phyloP scores from a whole-genome alignment of 768 basidiomycete species.

The Mycena sanguinolenta region DNA sequence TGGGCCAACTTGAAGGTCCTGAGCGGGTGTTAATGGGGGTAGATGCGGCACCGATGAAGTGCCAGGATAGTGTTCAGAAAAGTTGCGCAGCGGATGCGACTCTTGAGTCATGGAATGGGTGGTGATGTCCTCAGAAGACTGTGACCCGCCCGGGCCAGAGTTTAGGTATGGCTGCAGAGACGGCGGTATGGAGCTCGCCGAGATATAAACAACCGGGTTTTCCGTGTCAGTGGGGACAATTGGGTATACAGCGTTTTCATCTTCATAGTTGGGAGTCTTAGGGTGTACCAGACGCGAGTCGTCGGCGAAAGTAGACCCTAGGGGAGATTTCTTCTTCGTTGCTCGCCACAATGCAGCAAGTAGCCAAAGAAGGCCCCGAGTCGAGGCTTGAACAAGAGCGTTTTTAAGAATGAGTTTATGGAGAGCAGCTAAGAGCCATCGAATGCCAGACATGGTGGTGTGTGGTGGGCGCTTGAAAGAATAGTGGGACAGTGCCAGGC shows the following conservation, averaged over 20 bases:
- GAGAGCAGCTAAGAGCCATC: too few relatives aligned
- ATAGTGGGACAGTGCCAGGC: too few relatives aligned
- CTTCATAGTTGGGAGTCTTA: too few relatives aligned
- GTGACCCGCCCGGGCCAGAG: constrained; percentile 38
- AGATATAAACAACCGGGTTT: constrained; percentile 18
- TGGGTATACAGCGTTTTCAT: too few relatives aligned
- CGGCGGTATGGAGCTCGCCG: constrained; percentile 31
- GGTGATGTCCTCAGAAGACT: constrained; percentile 41
- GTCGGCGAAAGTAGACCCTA: neutral
- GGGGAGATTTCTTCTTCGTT: too few relatives aligned
- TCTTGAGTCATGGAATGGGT: too few relatives aligned
- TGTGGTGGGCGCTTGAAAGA: too few relatives aligned
- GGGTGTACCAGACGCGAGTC: neutral
- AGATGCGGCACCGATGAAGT: too few relatives aligned
- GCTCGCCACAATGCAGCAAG: constrained; percentile 19
- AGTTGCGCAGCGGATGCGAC: constrained; percentile 25
- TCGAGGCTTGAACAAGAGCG: constrained; percentile 17
- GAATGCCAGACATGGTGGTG: constrained; percentile 12
- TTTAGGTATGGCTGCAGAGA: constrained; percentile 41
- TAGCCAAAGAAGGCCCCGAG: constrained; percentile 24
- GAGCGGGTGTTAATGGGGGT: too few relatives aligned
- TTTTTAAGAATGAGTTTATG: constrained; percentile 13
- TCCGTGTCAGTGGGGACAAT: too few relatives aligned
- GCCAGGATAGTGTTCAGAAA: too few relatives aligned
- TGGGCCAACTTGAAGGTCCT: too few relatives aligned